Percentiles rank a stretch among this genome's conserved stretches.
phyloP scores from a whole-genome alignment of 352 stramenopile species.

The Phytophthora europaea region DNA sequence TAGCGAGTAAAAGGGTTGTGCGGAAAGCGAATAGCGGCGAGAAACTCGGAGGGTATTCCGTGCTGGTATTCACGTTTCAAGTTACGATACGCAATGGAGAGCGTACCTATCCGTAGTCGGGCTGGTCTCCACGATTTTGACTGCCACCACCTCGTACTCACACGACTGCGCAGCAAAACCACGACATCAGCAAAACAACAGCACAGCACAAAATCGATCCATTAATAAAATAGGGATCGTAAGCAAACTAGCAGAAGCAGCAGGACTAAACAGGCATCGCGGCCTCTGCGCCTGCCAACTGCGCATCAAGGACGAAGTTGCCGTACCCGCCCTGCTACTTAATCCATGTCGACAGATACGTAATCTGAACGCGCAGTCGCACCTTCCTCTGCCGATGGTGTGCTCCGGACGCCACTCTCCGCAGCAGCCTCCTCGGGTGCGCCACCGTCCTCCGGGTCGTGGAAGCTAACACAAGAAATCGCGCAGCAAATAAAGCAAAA shows the following conservation, averaged over 20 bases:
- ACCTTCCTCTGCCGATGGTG: conserved; percentile 72
- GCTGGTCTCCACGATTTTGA: background rate
- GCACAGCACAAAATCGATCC: conserved; percentile 41
- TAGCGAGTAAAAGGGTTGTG: background rate
- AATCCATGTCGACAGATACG: conserved; percentile 69
- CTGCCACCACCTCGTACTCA: conserved; percentile 12
- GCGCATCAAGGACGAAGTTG: conserved; percentile 14
- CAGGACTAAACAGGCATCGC: conserved; percentile 4
- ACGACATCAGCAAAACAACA: conserved; percentile 23
- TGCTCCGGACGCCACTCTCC: conserved; percentile 48
- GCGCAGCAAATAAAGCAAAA: conserved; percentile 85
- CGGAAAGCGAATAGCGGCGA: background rate
- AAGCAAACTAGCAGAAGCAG: conserved; percentile 31
- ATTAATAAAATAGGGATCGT: conserved; percentile 53
- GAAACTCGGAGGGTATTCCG: background rate
- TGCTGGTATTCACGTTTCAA: background rate
- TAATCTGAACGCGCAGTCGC: conserved; percentile 68
- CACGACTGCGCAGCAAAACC: conserved; percentile 28
- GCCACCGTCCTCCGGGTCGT: conserved; percentile 42
- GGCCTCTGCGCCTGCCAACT: conserved; percentile 13
- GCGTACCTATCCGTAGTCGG: background rate
- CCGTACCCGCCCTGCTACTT: conserved; percentile 29
- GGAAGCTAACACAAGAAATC: conserved; percentile 77
- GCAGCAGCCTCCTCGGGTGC: conserved; percentile 36
- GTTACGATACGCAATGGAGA: background rate